phyloP scores from a whole-genome alignment of 2,329 filamentous ascomycete species.

The Nothopassalora personata region DNA sequence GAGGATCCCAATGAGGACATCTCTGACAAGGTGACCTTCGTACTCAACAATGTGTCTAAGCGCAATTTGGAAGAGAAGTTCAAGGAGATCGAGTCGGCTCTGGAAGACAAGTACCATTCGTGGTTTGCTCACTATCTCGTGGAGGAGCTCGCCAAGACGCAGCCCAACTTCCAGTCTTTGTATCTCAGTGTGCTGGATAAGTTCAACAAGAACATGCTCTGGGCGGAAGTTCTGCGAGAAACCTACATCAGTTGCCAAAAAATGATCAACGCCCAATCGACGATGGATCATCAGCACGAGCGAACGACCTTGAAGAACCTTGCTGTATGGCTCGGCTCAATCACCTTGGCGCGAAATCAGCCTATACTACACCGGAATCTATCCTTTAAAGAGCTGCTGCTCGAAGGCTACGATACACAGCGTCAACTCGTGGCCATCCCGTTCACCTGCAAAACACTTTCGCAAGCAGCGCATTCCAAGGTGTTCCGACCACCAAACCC shows the following conservation, averaged over 20 bases:
- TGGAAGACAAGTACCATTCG: slow-evolving; percentile 78
- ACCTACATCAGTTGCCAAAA: slow-evolving; percentile 82
- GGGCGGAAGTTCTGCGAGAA: slow-evolving; percentile 85
- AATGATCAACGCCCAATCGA: slow-evolving; percentile 84
- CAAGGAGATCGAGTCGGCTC: slow-evolving; percentile 68
- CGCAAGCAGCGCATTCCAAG: slow-evolving; percentile 75
- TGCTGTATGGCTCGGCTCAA: slow-evolving; percentile 83
- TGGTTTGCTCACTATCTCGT: slow-evolving; percentile 97
- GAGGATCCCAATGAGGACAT: slow-evolving; percentile 79
- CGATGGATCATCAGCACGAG: slow-evolving; percentile 77
- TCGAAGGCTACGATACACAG: slow-evolving; percentile 91
- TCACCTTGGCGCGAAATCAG: slow-evolving; percentile 89
- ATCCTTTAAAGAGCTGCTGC: slow-evolving; percentile 89
- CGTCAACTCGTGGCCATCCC: slow-evolving; percentile 88
- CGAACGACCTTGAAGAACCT: slow-evolving; percentile 87
- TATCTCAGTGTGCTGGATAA: slow-evolving; percentile 85
- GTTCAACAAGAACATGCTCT: slow-evolving; percentile 72
- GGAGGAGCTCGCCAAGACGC: slow-evolving; percentile 91
- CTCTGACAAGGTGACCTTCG: slow-evolving; percentile 91
- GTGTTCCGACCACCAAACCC: slow-evolving; percentile 94
- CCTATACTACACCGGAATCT: slow-evolving; percentile 96
- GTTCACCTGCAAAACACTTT: slow-evolving; percentile 93
- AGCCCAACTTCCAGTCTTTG: slow-evolving; percentile 91
- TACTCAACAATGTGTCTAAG: slow-evolving; percentile 92
- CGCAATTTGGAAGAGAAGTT: slow-evolving; percentile 82